Base-by-base conservation (phyloP, 1,139 yeast species). In the Zygosaccharomyces sapae region DNA sequence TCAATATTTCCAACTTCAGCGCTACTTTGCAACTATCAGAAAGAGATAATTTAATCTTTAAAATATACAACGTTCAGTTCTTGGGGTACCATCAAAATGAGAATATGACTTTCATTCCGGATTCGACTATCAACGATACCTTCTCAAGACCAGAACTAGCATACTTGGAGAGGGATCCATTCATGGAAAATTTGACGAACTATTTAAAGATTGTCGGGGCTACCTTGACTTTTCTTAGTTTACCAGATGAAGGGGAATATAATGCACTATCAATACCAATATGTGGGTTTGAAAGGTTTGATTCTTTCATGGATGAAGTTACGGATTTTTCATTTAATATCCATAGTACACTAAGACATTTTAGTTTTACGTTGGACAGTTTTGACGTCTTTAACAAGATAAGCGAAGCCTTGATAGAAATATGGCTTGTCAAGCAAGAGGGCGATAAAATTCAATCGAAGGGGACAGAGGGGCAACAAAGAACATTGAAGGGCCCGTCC, bases 241-340 rank as follows among this genome's bases (percentile, higher is more conserved):
- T 43, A 52, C 49, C 56, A 10, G 41, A 33, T 20, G 33, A 44
- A 10, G 33, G 29, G n/a, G 37, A 40, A 3, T 51, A 48, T 4
- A 18, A 45, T 3, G 52, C 55, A 2, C 19, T 47, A 3, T 44
- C 55, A 3, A 43, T 56, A 5, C 66, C 65, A 4, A 55, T 62
- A 6, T 55, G 56, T 38, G 59, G 57, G 1, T 58, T 61, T 46
- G 65, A 58, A 44, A 57, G 65, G 50, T 44, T 54, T 24, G 67
- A 61, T 35, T 52, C 56, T 7, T 59, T 57, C 38, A 40, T 59
- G 4, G 55, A 55, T 34, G 55, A 57, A 30, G 39, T 55, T 8
- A 46, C 49, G 5, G 48, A 48, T 8, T 46, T 45, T 2, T 48
- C 49, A 22, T 36, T 55, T 10, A 45, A 43, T 22, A 30, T 58